Conservation (phyloP, 2,329 filamentous ascomycete genomes). For the Fusarium dimerum region DNA sequence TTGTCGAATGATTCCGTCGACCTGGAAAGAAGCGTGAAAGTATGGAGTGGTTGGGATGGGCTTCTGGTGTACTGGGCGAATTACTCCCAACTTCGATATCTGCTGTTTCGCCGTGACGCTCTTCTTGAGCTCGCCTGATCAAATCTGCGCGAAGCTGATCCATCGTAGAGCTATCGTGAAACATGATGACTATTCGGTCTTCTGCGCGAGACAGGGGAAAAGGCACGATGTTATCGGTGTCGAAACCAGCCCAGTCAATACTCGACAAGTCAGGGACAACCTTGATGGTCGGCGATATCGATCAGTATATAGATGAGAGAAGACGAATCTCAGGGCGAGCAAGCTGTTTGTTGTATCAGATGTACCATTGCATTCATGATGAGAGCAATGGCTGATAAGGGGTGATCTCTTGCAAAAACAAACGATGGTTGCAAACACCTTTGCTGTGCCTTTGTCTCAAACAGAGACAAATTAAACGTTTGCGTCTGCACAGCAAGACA, state of each 20-base stretch:
- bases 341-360: slow-evolving; percentile 7
- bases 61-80: slow-evolving; percentile 9
- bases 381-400: neutral
- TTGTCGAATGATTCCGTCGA: slow-evolving; percentile 14
- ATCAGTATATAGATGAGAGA: neutral
- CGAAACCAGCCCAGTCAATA: neutral
- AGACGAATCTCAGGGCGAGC: slow-evolving; percentile 11
- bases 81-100: slow-evolving; percentile 14
- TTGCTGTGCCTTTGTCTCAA: neutral
- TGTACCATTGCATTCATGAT: slow-evolving; percentile 18
- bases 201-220: neutral
- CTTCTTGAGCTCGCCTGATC: slow-evolving; percentile 32
- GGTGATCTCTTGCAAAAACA: slow-evolving; percentile 1
- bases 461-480: neutral
- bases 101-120: slow-evolving; percentile 22
- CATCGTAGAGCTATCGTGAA: slow-evolving; percentile 25
- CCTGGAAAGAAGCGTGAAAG: slow-evolving; percentile 22
- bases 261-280: neutral
- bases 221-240: neutral
- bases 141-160: slow-evolving; percentile 37
- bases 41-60: slow-evolving; percentile 5
- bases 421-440: neutral
- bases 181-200: slow-evolving; percentile 16
- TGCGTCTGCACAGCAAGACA: neutral
- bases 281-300: neutral